These are phyloP conservation scores for Pulveroboletus sp. DNA, from an alignment of 768 basidiomycete genomes.

Conservation along the genomic window DNA sequence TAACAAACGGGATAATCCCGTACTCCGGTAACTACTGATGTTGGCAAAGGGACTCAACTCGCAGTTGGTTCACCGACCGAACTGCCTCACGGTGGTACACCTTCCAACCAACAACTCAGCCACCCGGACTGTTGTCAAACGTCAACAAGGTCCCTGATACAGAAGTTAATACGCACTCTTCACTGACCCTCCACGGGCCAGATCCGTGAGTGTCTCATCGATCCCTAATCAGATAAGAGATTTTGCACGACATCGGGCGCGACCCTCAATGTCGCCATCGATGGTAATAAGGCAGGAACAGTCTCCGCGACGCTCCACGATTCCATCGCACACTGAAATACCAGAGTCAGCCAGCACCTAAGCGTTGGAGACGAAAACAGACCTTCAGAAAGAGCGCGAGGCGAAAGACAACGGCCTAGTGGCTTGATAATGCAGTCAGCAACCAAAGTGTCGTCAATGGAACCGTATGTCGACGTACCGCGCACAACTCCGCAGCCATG, in stretches of 20 bases:
- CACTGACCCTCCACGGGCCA: conserved; percentile 20
- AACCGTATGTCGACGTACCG: not conserved
- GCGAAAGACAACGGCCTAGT: conserved; percentile 18
- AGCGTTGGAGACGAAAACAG: not conserved
- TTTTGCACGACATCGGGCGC: conserved; percentile 4
- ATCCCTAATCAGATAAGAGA: conserved; percentile 9
- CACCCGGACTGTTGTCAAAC: conserved; percentile 8
- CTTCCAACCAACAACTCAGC: conserved; percentile 8
- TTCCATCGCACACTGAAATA: conserved; percentile 4
- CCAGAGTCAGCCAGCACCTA: not conserved
- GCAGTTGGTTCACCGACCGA: conserved; percentile 3
- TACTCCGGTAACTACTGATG: conserved; percentile 19
- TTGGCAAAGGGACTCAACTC: conserved; percentile 4
- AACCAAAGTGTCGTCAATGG: not conserved
- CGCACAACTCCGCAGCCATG: conserved; percentile 12
- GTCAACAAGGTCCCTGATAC: not conserved
- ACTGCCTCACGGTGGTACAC: not conserved
- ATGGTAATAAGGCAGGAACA: conserved; percentile 9
- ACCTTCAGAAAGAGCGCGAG: conserved; percentile 8
- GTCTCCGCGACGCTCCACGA: conserved; percentile 14
- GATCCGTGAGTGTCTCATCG: conserved; percentile 19
- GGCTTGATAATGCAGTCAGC: conserved; percentile 11
- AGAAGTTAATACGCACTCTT: conserved; percentile 8
- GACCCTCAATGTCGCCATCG: conserved; percentile 6
- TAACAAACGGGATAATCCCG: conserved; percentile 27